phyloP scores from a whole-genome alignment of 2,329 filamentous ascomycete species.

The Fusarium ramigenum region DNA sequence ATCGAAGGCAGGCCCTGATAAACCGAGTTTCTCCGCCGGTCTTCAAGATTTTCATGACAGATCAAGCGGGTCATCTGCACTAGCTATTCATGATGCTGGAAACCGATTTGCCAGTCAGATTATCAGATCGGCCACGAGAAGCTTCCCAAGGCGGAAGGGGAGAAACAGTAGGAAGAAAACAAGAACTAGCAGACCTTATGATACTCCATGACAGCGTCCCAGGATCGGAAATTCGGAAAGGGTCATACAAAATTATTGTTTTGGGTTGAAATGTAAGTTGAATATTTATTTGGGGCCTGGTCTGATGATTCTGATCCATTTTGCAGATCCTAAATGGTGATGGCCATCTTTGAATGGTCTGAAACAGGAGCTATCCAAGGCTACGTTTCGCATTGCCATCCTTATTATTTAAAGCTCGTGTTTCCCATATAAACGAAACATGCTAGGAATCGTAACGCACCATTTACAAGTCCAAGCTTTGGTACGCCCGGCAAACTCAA shows the following conservation, averaged over 20 bases:
- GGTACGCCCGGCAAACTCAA: neutral
- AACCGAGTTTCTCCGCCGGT: too few species aligned
- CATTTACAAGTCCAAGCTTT: neutral
- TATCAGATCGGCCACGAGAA: too few species aligned
- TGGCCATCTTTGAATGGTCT: neutral
- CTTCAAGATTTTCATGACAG: too few species aligned
- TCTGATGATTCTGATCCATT: neutral
- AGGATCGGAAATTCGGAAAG: fast-evolving
- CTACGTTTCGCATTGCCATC: neutral
- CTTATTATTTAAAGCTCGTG: neutral
- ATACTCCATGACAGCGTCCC: too few species aligned
- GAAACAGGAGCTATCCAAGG: neutral
- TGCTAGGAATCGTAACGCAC: neutral
- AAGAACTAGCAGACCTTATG: fast-evolving
- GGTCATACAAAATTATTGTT: fast-evolving
- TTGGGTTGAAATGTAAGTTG: too few species aligned
- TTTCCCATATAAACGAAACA: neutral
- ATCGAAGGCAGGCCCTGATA: fast-evolving
- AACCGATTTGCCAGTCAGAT: too few species aligned
- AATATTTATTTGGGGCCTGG: too few species aligned
- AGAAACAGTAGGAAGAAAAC: neutral
- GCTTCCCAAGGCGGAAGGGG: too few species aligned
- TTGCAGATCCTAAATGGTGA: neutral
- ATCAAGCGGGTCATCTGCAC: neutral
- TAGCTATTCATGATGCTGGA: fast-evolving